These are phyloP conservation scores for Calonectria montana DNA, from an alignment of 2,329 filamentous ascomycete genomes.

Conservation along the genomic window DNA sequence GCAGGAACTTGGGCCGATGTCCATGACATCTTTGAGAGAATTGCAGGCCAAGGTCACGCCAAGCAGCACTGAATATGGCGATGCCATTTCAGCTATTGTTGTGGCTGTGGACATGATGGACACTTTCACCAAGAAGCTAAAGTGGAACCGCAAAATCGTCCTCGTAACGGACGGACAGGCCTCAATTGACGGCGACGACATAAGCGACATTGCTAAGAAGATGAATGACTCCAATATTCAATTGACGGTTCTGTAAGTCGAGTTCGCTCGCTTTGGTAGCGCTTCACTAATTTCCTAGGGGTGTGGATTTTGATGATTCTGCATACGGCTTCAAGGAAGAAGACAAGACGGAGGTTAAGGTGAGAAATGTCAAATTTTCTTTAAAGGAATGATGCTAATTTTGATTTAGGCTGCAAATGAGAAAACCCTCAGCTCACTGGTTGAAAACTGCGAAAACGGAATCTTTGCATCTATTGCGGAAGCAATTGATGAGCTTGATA, in stretches of 20 bases:
- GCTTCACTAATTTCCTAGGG: conserved; percentile 60
- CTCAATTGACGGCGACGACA: conserved; percentile 76
- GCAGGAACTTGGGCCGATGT: conserved; percentile 71
- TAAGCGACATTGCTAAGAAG: conserved; percentile 77
- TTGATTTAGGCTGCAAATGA: conserved; percentile 71
- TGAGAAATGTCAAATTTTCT: conserved; percentile 43
- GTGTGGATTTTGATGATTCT: conserved; percentile 91
- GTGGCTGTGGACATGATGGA: conserved; percentile 89
- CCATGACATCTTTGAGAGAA: conserved; percentile 75
- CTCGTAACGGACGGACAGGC: conserved; percentile 87
- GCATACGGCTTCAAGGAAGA: conserved; percentile 95
- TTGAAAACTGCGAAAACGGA: conserved; percentile 74
- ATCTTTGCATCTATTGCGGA: conserved; percentile 86
- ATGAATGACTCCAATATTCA: conserved; percentile 83
- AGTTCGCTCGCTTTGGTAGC: not conserved
- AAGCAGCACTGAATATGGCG: conserved; percentile 76
- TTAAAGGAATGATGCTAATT: conserved; percentile 6
- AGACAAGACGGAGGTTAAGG: conserved; percentile 79
- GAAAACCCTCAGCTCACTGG: conserved; percentile 70
- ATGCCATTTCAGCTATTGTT: conserved; percentile 89
- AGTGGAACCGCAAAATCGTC: conserved; percentile 83
- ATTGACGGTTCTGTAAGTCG: conserved; percentile 78
- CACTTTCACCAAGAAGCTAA: conserved; percentile 81
- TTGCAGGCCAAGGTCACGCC: conserved; percentile 74
- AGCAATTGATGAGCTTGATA: conserved; percentile 83